Conservation (phyloP, 176 grass and related monocot species). For the Carex scoparia region DNA sequence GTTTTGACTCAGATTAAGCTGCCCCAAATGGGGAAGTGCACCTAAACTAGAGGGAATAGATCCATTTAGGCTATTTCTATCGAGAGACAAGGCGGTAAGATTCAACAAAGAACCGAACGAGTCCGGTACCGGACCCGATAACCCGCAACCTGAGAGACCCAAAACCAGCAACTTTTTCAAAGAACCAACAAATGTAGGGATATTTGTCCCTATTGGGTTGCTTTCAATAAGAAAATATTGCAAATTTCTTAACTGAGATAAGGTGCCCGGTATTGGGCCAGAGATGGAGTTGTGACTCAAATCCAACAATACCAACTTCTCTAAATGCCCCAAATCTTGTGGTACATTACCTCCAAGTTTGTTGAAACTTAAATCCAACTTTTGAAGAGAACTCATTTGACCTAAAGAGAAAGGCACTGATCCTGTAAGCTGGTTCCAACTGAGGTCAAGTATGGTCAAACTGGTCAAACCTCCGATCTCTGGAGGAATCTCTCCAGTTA, state of each 20-base stretch:
- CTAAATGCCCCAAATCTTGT: constrained; percentile 38
- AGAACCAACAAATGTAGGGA: constrained; percentile 51
- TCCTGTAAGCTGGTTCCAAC: constrained; percentile 59
- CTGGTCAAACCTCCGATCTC: constrained; percentile 52
- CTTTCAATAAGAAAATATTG: constrained; percentile 74
- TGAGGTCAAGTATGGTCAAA: constrained; percentile 74
- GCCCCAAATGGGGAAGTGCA: constrained; percentile 59
- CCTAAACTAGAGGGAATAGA: constrained; percentile 53
- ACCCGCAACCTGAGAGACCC: constrained; percentile 57
- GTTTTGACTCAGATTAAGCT: constrained; percentile 92
- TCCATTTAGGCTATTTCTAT: constrained; percentile 70
- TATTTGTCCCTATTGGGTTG: constrained; percentile 60
- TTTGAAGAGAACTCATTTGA: constrained; percentile 45
- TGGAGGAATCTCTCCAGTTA: constrained; percentile 44
- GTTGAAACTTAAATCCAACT: constrained; percentile 80
- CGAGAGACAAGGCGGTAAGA: constrained; percentile 62
- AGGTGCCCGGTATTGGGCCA: constrained; percentile 45
- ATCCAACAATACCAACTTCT: constrained; percentile 63
- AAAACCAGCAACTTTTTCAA: constrained; percentile 63
- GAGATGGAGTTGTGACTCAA: constrained; percentile 55
- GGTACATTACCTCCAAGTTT: constrained; percentile 49
- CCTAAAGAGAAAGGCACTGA: constrained; percentile 36
- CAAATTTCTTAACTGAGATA: constrained; percentile 37
- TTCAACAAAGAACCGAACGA: constrained; percentile 36
- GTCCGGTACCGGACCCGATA: constrained; percentile 52